Base-by-base conservation (phyloP, 352 stramenopile genomes). In the Globisporangium radiosum region DNA sequence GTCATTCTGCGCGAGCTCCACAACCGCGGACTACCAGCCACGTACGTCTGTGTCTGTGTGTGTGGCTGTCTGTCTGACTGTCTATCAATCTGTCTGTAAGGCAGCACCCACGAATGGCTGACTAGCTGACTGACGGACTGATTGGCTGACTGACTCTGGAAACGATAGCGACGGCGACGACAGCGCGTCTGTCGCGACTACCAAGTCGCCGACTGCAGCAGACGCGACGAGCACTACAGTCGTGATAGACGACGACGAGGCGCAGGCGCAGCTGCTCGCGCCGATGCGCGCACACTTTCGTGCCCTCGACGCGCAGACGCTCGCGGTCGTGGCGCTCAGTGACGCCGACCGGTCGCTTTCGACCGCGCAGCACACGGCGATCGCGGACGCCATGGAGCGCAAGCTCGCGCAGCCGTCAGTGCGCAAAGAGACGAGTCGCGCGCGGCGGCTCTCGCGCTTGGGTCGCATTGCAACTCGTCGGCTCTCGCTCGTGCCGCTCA, bases 341-440 rank as follows among this genome's bases (percentile, higher is more conserved):
- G 78, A 88, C 55, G 77, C 88, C 57, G 71, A 88, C 38, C 69
- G 73, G 4, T 49, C 87, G 38, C 66, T 92, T 42, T 88, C 81
- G 33, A 87, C 79, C 7, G 68, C 64, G 13, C 74, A 76, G 19
- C 83, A 90, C 61, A 72, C 74, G 57, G 68, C 75, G 43, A 88
- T 92, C 52, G 79, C 83, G 33, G 76, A 91, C 47, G 83, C 83
- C 3, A 90, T 92, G 76, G 83, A 92, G 56, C 70, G 81, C 42
- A 65, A 87, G 45, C 63, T 92, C 25, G 78, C 83, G 14, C 70
- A 85, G 40, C 72, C 78, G 40, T 92, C 81, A 4, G 40, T 74
- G 44, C 73, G 81, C 52, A 80, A 85, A 56, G 73, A 85, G 17
- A 78, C 78, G 47, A 83, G 78, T 38, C 66, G 84, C 15, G 83